phyloP scores from a whole-genome alignment of 176 grass and related monocot genomes.

The Puya raimondii region DNA sequence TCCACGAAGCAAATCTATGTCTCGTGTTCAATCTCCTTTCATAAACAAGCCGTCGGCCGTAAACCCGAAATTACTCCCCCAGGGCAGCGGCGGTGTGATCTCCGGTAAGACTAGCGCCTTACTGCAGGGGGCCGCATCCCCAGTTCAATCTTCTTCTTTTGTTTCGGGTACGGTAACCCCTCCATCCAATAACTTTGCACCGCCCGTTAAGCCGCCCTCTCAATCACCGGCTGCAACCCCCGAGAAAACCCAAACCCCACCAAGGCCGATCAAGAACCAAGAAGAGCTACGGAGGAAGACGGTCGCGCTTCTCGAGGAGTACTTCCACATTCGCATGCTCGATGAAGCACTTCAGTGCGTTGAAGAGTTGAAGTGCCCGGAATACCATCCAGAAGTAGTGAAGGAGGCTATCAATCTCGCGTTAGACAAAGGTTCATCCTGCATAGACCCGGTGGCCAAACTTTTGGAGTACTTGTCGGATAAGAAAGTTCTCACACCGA shows the following conservation, averaged over 20 bases:
- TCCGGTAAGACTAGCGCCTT: constrained; percentile 75
- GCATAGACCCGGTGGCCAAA: constrained; percentile 50
- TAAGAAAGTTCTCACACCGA: constrained; percentile 58
- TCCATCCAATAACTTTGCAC: constrained; percentile 32
- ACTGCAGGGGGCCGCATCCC: constrained; percentile 29
- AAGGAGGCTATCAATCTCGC: constrained; percentile 88
- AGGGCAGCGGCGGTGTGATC: constrained; percentile 53
- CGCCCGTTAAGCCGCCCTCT: constrained; percentile 27
- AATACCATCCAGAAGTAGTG: constrained; percentile 72
- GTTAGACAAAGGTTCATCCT: constrained; percentile 61
- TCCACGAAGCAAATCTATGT: constrained; percentile 75
- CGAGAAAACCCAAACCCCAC: constrained; percentile 21
- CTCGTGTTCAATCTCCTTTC: constrained; percentile 28
- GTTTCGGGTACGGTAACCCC: constrained; percentile 4
- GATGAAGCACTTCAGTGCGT: constrained; percentile 91
- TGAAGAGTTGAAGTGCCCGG: constrained; percentile 68
- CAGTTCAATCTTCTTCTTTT: constrained; percentile 22
- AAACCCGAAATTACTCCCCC: constrained; percentile 69
- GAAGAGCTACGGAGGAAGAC: constrained; percentile 67
- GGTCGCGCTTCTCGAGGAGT: constrained; percentile 82
- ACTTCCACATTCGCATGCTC: constrained; percentile 65
- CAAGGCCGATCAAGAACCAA: constrained; percentile 23
- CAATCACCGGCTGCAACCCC: constrained; percentile 26
- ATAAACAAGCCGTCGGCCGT: constrained; percentile 32
- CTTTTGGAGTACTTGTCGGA: constrained; percentile 55